Evolutionary conservation across 805 yeast species (phyloP).

Genomic region (Candida awuae): DNA sequence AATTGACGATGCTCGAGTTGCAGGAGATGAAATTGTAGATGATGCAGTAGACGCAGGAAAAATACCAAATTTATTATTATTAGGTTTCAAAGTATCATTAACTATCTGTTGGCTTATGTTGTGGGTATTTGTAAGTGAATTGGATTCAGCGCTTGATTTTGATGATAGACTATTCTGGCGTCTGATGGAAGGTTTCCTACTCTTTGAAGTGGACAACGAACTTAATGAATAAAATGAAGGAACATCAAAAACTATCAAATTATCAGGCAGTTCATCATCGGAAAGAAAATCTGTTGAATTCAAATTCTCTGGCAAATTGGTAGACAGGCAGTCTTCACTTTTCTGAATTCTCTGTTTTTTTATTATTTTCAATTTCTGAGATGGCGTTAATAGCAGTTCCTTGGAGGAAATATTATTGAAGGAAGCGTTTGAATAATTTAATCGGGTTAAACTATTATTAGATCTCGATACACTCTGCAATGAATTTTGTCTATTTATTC

Average conservation of each 20-base stretch:
- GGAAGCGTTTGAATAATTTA: constrained; percentile 5
- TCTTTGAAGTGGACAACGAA: constrained; percentile 26
- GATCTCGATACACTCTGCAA: background rate
- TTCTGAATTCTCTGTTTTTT: constrained; percentile 12
- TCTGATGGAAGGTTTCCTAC: constrained; percentile 8
- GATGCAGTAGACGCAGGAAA: constrained; percentile 5
- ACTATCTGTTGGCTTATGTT: constrained; percentile 9
- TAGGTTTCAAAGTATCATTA: background rate
- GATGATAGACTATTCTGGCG: constrained; percentile 8
- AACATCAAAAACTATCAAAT: constrained; percentile 50
- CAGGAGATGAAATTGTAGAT: constrained; percentile 25
- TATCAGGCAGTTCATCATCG: constrained; percentile 48
- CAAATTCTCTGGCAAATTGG: constrained; percentile 11
- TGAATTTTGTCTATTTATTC: background rate
- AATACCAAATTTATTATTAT: background rate
- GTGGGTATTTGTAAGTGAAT: constrained; percentile 6
- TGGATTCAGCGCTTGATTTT: background rate
- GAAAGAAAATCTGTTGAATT: constrained; percentile 32
- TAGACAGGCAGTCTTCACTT: constrained; percentile 6
- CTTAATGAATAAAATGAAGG: constrained; percentile 52
- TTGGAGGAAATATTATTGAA: constrained; percentile 4
- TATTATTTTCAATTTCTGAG: constrained; percentile 22
- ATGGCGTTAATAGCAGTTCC: constrained; percentile 19
- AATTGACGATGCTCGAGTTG: constrained; percentile 39
- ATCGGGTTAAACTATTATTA: background rate